Base-by-base conservation (phyloP, 2,329 filamentous ascomycete species). In the Akanthomyces uredinophilus region DNA sequence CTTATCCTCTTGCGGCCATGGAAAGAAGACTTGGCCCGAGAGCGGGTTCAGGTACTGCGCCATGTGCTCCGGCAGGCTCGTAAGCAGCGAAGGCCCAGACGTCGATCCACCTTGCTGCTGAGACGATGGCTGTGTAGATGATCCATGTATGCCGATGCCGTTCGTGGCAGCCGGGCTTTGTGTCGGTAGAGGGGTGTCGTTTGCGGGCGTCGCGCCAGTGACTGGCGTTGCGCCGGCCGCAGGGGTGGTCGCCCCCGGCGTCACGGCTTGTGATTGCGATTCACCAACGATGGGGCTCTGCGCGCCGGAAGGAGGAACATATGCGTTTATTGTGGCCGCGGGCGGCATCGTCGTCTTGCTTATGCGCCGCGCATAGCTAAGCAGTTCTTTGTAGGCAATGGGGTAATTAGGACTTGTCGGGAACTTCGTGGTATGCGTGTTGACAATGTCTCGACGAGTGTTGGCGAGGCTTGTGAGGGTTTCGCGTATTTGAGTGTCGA, bases 281-380 rank as follows among this genome's bases (percentile, higher is more conserved):
- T 75, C 73, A 2, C 70, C 68, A 7, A 69, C 68, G 8, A 65
- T 63, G 4, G 74, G 73, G 0, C 72, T 75, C 53, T 74, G 72
- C 5, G 54, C 64, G 16, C 69, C 72, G 1, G 72, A 70, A 4
- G 69, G 65, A 1, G 72, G 63, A 22, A 72, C 68, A 22, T 75
- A 61, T 24, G 74, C 71, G 65, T 81, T 79, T 14, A 78, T 73
- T 54, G 79, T 77, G 52, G 78, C 77, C 0, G 84, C 84, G 0
- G 87, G 87, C 0, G 91, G 90, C 14, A 92, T 81, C 0, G 91
- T 94, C 66, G 88, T 92, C 71, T 87, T 89, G 72, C 87, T 89
- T 70, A 96, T 95, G 66, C 88, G 87, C 49, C 88, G 88, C 24
- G 91, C 91, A 72, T 91, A 95, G 65, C 80, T 82, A 24, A 96